Evolutionary conservation across 1,284 basidiomycete genomes (phyloP), one percentile per base, ranked within the genome.

Genomic region (Naganishia sp.): DNA sequence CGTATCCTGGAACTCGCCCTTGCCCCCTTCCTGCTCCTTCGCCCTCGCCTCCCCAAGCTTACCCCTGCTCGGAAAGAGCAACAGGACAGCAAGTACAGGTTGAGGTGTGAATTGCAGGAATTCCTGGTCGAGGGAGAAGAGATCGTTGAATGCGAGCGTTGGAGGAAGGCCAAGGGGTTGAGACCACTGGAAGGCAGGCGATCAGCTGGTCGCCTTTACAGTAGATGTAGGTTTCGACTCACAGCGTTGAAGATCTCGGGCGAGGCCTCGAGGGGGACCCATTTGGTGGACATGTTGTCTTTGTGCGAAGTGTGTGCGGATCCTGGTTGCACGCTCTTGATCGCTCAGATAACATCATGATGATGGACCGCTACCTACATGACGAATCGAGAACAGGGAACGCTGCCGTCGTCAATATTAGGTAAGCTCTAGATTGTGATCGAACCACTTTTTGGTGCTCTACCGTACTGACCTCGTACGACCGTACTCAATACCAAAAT

Each of bases 101-200:
- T 83, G 75, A 0, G 88, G 82, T 0, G 92, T 86, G 74, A 90
- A 83, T 0, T 70, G 78, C 0, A 92, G 85, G 39, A 93, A 83
- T 85, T 92, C 89, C 0, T 83, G 78, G 70, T 94, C 92, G 39
- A 94, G 81, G 2, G 90, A 90, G 74, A 87, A 94, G 44, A 94
- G 83, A 75, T 95, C 92, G 67, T 84, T 83, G 75, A 94, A 94
- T 46, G 84, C 80, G 9, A 85, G 83, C 5, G 82, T 77, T 1
- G 79, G 77, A 0, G 87, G 82, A 2, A 94, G 82, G 2, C 92
- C 92, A 3, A 89, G 86, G 56, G 86, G 85, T 44, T 82, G 78
- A 0, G 90, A 84, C 92, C 92, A 94, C 88, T 92, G 61, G n/a
- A 7, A 18, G 13, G 18, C 18, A 49, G 21, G n/a, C 16, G 56